A percentile compares a stretch with the other conserved stretches of the same genome.
Evolutionary conservation across 75 land plant species (phyloP).

Genomic region (Picea sitchensis): DNA sequence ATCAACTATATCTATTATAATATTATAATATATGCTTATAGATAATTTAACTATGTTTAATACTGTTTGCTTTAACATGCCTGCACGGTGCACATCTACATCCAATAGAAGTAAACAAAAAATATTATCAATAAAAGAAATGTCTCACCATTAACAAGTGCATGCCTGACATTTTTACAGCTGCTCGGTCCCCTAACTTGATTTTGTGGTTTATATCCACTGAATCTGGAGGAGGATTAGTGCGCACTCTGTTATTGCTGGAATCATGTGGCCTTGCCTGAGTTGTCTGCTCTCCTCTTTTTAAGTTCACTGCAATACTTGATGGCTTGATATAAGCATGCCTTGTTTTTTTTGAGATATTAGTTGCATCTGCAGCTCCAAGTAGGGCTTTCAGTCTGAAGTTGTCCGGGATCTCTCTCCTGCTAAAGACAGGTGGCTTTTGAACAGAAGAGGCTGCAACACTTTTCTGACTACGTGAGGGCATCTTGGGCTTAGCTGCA

Average conservation of each 20-base stretch:
- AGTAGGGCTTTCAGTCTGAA: constrained; percentile 1
- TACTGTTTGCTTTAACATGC: not conserved
- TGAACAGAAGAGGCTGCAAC: not conserved
- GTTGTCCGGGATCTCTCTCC: not conserved
- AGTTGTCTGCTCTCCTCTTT: not conserved
- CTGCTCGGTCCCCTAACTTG: not conserved
- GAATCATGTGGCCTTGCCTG: not conserved
- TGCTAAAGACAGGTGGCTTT: constrained; percentile 1
- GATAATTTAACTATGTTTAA: not conserved
- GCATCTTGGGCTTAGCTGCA: constrained; percentile 7
- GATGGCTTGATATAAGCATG: constrained; percentile 6
- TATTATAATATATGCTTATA: not conserved
- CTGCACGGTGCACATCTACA: not conserved
- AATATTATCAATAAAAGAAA: not conserved
- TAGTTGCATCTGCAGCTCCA: constrained; percentile 8
- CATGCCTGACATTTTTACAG: not conserved
- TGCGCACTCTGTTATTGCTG: constrained; percentile 2
- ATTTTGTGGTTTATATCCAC: not conserved
- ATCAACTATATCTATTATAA: not conserved
- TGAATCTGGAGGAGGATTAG: constrained; percentile 5
- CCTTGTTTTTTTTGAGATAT: not conserved
- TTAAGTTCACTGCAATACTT: not conserved
- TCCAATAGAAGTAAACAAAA: not conserved
- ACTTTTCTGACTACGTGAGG: not conserved
- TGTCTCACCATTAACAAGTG: constrained; percentile 1